phyloP scores from a whole-genome alignment of 73 alveolate genomes.

The Paramecium octaurelia region DNA sequence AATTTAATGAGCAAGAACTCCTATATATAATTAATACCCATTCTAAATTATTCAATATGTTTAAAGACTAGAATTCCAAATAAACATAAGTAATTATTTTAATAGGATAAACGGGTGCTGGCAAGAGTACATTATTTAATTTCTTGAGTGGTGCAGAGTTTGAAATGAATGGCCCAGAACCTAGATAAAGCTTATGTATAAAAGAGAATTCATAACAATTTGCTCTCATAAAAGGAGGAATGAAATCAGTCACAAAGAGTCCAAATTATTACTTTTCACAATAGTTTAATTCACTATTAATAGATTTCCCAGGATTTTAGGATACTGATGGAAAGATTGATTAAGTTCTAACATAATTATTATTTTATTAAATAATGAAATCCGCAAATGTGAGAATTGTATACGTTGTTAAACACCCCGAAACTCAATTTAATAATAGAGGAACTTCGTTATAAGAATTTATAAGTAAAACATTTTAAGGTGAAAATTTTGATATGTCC shows the following conservation, averaged over 20 bases:
- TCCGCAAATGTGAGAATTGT: not conserved
- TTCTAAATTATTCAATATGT: not conserved
- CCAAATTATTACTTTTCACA: not conserved
- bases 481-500: not conserved
- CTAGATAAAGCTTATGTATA: not conserved
- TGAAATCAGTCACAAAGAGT: not conserved
- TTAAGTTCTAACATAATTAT: not conserved
- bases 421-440: not conserved
- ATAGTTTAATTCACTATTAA: not conserved
- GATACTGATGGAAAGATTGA: not conserved
- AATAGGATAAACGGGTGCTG: not conserved
- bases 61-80: not conserved
- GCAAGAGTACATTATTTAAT: not conserved
- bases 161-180: not conserved
- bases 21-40: not conserved
- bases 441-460: not conserved
- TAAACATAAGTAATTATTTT: not conserved
- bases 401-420: not conserved
- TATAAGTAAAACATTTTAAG: not conserved
- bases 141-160: not conserved
- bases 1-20: not conserved
- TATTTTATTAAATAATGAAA: not conserved
- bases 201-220: not conserved
- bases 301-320: conserved; percentile 15
- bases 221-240: not conserved